Conservation (phyloP, 306 rosid species). For the Myrica gale region DNA sequence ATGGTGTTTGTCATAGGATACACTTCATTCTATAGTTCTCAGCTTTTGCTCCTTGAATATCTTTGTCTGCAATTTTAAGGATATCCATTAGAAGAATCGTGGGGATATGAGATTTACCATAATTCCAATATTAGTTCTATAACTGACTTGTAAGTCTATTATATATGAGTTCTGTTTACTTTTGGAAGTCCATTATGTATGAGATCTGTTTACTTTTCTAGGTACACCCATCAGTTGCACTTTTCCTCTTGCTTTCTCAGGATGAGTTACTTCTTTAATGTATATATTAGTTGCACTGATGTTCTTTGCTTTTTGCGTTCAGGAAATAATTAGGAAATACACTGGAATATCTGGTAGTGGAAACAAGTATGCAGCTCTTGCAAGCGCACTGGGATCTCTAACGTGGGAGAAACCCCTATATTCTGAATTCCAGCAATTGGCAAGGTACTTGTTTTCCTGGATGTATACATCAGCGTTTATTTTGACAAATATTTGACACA, state of each 20-base stretch:
- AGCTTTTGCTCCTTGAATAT: no score
- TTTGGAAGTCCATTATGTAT: no score
- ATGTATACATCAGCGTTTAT: conserved; percentile 7
- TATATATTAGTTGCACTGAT: not conserved
- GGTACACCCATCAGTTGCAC: no score
- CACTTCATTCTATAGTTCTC: not conserved
- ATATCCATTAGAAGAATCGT: no score
- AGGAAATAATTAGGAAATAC: conserved; percentile 78
- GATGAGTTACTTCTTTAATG: no score
- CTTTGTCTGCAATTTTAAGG: no score
- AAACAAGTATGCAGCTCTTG: conserved; percentile 74
- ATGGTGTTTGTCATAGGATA: not conserved
- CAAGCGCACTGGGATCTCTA: conserved; percentile 74
- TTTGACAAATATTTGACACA: conserved; percentile 3
- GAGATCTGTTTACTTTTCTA: no score
- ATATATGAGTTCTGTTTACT: not conserved
- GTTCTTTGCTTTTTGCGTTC: conserved; percentile 19
- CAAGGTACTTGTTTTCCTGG: conserved; percentile 47
- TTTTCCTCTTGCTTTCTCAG: no score
- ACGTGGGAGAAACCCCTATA: conserved; percentile 76
- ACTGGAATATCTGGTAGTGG: conserved; percentile 55
- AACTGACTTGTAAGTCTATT: not conserved
- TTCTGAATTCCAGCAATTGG: conserved; percentile 77
- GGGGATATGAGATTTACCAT: no score
- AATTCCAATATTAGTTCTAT: not conserved